Base-by-base conservation (phyloP, 2,329 filamentous ascomycete species). In the Botrytis paeoniae region DNA sequence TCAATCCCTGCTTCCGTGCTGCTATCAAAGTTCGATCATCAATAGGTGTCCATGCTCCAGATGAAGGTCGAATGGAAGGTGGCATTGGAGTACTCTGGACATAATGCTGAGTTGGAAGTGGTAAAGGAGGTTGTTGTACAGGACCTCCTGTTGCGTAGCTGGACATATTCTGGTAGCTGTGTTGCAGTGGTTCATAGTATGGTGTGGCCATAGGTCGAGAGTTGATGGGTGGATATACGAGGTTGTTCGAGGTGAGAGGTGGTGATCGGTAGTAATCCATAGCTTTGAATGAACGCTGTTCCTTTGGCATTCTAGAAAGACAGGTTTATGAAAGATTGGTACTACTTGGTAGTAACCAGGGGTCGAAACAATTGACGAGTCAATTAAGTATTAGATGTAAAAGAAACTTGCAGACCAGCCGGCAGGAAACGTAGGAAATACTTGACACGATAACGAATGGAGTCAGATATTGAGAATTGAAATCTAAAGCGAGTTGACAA, bases 11-110 rank as follows among this genome's bases (percentile, higher is more conserved):
- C 65, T 91, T 88, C 70, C 94, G 89, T 25, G 93, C 92, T 61
- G 85, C 83, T 75, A 95, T 85, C 61, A 97, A 87, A 54, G 89
- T 89, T 78, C 92, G 87, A 81, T 97, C 94, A 77, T 96, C 93
- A 65, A 89, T 86, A 1, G 87, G 84, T 45, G 88, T 91, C 94
- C 94, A 97, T 1, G 90, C 89, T 14, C 88, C 88, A 0, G 88
- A 89, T 48, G 88, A 89, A 37, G 88, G 84, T 65, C 89, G 86
- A 51, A 79, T 75, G 35, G 78, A 78, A 20, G 75, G 66, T 37
- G 69, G 71, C 51, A 75, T 64, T 41, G 64, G 60, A 22, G 37
- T 45, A 45, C 29, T 45, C 37, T 70, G 51, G 22, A 70, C 59
- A 25, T 71, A 72, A 7, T 73, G 71, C 37, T 71, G 72, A 54